Percentiles rank a stretch among this genome's conserved stretches.
phyloP scores from a whole-genome alignment of 73 alveolate genomes.

The Tetrahymena elliotti region DNA sequence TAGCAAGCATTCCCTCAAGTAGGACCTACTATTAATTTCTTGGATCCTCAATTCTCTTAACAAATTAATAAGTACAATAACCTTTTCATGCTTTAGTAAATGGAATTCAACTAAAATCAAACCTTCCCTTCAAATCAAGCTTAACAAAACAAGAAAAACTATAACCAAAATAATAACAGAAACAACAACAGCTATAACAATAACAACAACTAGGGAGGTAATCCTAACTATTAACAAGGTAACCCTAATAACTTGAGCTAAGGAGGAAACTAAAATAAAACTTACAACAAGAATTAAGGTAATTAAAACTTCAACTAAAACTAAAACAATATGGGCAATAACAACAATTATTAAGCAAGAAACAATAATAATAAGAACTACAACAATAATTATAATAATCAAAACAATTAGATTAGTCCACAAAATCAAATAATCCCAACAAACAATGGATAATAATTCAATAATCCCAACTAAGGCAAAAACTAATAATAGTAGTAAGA shows the following conservation, averaged over 20 bases:
- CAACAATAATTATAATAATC: background rate
- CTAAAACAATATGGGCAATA: background rate
- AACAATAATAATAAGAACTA: background rate
- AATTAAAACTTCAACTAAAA: background rate
- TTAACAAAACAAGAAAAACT: background rate
- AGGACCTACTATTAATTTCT: background rate
- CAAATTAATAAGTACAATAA: background rate
- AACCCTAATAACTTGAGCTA: background rate
- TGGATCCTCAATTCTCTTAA: background rate
- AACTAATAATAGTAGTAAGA: background rate
- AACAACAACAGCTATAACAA: background rate
- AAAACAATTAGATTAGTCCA: background rate
- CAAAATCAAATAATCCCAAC: background rate
- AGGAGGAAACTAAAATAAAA: background rate
- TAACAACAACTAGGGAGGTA: background rate
- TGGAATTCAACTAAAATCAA: background rate
- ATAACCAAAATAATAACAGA: background rate
- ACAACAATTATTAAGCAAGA: background rate
- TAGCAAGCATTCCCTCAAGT: background rate
- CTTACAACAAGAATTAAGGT: too few relatives aligned
- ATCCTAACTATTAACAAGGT: background rate
- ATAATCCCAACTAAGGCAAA: background rate
- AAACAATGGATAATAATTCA: background rate
- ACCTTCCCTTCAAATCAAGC: background rate
- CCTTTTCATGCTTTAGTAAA: background rate